These are phyloP conservation scores for Achlya hypogyna DNA, from an alignment of 352 stramenopile genomes.

Conservation along the genomic window DNA sequence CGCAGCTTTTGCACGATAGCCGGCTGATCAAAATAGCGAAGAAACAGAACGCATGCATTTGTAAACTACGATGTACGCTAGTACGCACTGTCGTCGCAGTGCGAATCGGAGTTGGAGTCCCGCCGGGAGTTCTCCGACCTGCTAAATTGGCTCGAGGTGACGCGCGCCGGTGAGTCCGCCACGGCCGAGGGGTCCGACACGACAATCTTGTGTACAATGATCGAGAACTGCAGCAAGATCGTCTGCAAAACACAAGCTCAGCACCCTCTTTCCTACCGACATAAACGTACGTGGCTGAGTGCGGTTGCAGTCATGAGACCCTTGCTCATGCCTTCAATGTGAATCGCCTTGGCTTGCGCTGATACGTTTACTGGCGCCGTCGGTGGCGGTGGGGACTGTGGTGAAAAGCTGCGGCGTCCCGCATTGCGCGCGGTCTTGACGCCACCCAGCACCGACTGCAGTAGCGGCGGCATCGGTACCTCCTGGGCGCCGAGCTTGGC, in stretches of 20 bases:
- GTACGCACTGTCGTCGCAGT: no score
- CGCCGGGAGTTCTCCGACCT: background rate
- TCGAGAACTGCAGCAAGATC: slow-evolving; percentile 1
- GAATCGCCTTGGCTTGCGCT: background rate
- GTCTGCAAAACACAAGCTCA: background rate
- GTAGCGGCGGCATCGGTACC: background rate
- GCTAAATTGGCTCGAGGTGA: slow-evolving; percentile 19
- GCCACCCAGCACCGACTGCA: background rate
- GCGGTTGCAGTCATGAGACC: background rate
- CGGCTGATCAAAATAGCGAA: no score
- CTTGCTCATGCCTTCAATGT: background rate
- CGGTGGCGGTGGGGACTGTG: background rate
- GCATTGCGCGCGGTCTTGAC: background rate
- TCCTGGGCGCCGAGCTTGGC: background rate
- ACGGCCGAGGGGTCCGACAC: background rate
- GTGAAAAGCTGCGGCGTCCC: background rate
- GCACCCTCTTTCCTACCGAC: background rate
- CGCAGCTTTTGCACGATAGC: no score
- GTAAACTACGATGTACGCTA: no score
- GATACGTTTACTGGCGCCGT: background rate
- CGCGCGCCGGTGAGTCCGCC: slow-evolving; percentile 16
- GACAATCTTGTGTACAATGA: slow-evolving; percentile 4
- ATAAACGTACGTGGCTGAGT: background rate
- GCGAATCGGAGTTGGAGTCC: background rate
- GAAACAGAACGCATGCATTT: no score